Base-by-base conservation (phyloP, 2,329 filamentous ascomycete genomes). In the Drechslera avenae region DNA sequence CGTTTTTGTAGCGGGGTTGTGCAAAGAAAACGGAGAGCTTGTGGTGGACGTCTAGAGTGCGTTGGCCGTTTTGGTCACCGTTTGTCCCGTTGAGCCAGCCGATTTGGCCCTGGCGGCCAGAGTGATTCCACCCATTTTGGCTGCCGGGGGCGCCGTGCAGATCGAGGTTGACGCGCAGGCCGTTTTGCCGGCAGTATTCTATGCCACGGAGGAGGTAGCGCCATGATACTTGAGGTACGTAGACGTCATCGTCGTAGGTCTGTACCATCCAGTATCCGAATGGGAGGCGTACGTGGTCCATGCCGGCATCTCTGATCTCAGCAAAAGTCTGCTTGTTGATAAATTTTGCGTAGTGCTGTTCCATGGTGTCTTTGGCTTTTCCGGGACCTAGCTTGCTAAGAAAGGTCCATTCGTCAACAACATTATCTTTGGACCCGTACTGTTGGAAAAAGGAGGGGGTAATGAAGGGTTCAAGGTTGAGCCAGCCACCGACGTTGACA, bases 51-150 rank as follows among this genome's bases (percentile, higher is more conserved):
- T 95, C 91, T 14, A 97, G 83, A 1, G 90, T 90, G 30, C 93
- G 85, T 64, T 96, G 83, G 0, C 82, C 87, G 71, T 97, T 96
- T 12, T 86, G 73, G 1, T 82, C 79, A 9, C 94, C 93, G 66
- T 96, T 81, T 0, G 90, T 88, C n/a, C 94, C 94, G 64, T 94
- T 94, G 32, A 97, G 77, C 94, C 94, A 99, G 19, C 85, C 82
- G 57, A 97, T 93, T 1, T 75, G 54, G 1, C 94, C 93, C 70
- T 89, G 87, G 8, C 86, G 85, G 0, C 94, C 94, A 62, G 90
- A 95, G 73, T 99, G 94, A 65, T 97, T 97, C 93, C 93, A 97
- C 2, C 94, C 94, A 66, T 99, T 99, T 69, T 97, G 94, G 54
- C 89, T 93, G 0, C 94, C 94, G 0, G 93, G 93, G 0, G 94